Base-by-base conservation (phyloP, 768 basidiomycete genomes). In the Leccinum broughii region DNA sequence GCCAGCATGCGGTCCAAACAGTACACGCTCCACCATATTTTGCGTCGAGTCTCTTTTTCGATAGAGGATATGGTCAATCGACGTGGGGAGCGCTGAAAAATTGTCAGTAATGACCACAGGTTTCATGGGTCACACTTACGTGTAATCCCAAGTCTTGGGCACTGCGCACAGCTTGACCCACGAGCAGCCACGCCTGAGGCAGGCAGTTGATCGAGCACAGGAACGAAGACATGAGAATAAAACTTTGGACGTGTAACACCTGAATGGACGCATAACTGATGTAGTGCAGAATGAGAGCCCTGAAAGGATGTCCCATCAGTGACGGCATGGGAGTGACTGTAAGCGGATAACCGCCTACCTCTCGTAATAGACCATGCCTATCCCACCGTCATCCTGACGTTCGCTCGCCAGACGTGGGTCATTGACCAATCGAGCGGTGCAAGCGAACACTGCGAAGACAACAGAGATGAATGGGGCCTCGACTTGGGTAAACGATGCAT, bases 1-100 rank as follows among this genome's bases (percentile, higher is more conserved):
- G 94, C 94, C 20, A 96, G 87, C 91, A 95, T 94, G 54, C 93
- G 87, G 73, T 92, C 94, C 54, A 96, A 79, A 26, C 87, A 87
- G 68, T 96, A 96, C 28, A 95, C 91, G 48, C 90, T 87, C 92
- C 94, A 95, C 94, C 94, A 95, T 54, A 95, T 88, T 76, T 95
- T 93, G 62, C 89, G 81, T 32, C 93, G 85, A 0, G 92, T 91
- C 75, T 95, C 92, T 74, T 93, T 95, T 73, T 95, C 92, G 44
- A 91, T 83, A 39, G 87, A 78, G 20, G 85, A 77, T 37, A 94
- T 79, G 17, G 79, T 70, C 51, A 95, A 80, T 50, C 91, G 84
- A 54, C 88, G 85, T 4, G 92, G 89, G 3, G 93, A 93, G 59
- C 94, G 89, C 93, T 95, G 65, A 41, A 20, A 46, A 49, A 54